Conservation (phyloP, 306 rosid species). For the Benincasa hispida region DNA sequence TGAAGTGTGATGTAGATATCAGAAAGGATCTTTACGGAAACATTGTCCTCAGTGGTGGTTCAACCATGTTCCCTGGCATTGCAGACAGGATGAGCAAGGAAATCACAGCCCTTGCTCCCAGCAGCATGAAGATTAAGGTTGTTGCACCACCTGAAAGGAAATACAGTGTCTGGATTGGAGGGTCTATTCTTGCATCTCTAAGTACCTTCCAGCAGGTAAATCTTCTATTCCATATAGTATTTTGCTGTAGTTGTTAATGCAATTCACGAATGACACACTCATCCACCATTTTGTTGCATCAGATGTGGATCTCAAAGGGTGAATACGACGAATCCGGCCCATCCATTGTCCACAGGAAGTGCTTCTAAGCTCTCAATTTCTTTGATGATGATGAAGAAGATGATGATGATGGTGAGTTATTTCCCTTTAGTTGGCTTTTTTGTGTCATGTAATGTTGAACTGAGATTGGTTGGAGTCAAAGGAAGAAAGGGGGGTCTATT, state of each 20-base stretch:
- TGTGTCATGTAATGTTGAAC: slow-evolving; percentile 14
- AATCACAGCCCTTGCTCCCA: slow-evolving; percentile 32
- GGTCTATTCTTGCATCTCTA: slow-evolving; percentile 31
- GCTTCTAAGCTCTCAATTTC: slow-evolving; percentile 11
- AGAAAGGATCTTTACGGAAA: slow-evolving; percentile 30
- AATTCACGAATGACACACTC: not conserved
- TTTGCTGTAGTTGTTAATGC: not conserved
- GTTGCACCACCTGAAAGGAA: slow-evolving; percentile 33
- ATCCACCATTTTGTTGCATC: not conserved
- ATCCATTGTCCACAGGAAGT: slow-evolving; percentile 32
- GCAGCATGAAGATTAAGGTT: slow-evolving; percentile 30
- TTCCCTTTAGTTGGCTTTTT: slow-evolving; percentile 19
- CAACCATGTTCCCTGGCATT: slow-evolving; percentile 33
- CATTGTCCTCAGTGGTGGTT: slow-evolving; percentile 33
- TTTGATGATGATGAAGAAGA: not conserved
- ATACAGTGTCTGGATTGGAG: slow-evolving; percentile 35
- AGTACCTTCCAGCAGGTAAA: slow-evolving; percentile 36
- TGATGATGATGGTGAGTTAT: slow-evolving; percentile 9
- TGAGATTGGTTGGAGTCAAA: slow-evolving; percentile 8
- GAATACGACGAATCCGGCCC: slow-evolving; percentile 33
- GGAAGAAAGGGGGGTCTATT: not conserved
- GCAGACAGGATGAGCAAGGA: slow-evolving; percentile 38
- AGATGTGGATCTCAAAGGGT: slow-evolving; percentile 36
- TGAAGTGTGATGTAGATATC: slow-evolving; percentile 30
- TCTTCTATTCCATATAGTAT: not conserved